Base-by-base conservation (phyloP, 2,329 filamentous ascomycete species). In the Paecilomyces niveus region DNA sequence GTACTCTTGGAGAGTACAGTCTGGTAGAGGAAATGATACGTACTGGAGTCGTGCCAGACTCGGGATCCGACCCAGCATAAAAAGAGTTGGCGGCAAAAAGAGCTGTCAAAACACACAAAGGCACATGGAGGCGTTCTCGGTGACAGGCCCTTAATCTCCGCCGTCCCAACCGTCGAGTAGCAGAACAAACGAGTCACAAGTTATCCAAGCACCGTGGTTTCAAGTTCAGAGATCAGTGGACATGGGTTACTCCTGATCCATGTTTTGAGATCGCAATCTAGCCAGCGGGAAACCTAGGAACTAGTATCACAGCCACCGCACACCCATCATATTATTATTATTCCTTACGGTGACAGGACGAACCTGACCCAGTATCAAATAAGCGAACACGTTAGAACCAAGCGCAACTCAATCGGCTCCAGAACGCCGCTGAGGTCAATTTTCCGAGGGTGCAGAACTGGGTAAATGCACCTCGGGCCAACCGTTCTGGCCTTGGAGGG, bases 251-350 rank as follows among this genome's bases (percentile, higher is more conserved):
- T 15, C 22, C 50, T 29, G 50, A 52, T 11, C 50, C 50, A 52
- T 52, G 50, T 52, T 52, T 52, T 10, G 50, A 29, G 50, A 52
- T 52, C 50, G 50, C 50, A 24, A 29, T 52, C 50, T 52, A 21
- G 50, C 50, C 50, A 24, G 50, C 50, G 50, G 50, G 50, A 52
- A 52, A 21, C 50, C 50, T 52, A 21, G 50, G 26, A 52, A 52
- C 50, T 52, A 52, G 50, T 52, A 52, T 29, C 50, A 52, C 50
- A 52, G 50, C 50, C 50, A 52, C 50, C 50, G 50, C 50, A 52
- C 50, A 52, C 24, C 21, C 50, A 52, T 52, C 22, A 52, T 52
- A 9, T 24, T n/a, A 24, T 24, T n/a, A 24, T n/a, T 24, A 22
- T 52, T 24, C 21, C 22, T 29, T 24, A 52, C 39, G 35, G 50